Evolutionary conservation across 2,329 filamentous ascomycete genomes (phyloP), one percentile per base, ranked within the genome.

Genomic region (Ceratocystis cacaofunesta): DNA sequence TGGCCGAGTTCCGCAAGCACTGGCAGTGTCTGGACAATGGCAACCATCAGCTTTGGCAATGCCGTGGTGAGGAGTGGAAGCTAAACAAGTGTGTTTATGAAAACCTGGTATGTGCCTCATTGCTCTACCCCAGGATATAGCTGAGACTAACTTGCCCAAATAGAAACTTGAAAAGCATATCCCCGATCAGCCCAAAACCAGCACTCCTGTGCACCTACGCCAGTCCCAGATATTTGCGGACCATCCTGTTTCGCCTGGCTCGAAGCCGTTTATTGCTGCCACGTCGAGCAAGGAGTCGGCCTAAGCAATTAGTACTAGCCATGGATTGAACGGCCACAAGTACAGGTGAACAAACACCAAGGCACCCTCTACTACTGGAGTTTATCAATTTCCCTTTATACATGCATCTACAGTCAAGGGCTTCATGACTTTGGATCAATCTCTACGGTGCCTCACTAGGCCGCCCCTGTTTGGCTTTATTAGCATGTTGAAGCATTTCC

Each of bases 21-120:
- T 99, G 92, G 91, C 82, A 90, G 72, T 99, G 94, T 74, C 82
- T 99, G 67, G 94, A 99, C 74, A 87, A 95, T 79, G 92, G 95
- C 80, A 99, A 99, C 81, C 94, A 99, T 74, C 90, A 96, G 78
- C 80, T 97, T 68, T 99, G 90, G 88, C 90, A 97, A 74, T 99
- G 94, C 80, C 85, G 94, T 72, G 86, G 85, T 72, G 80, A 83
- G 69, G 94, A 99, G 81, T 87, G 90, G 84, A 86, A 86, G 74
- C 80, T 99, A 72, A 99, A 96, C 82, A 88, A 87, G 78, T 99
- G 94, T 77, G 92, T 96, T 61, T 97, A 89, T 74, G 87, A 96
- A 70, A 97, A 96, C 75, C 77, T 99, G 79, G 94, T 99, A 80
- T 68, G 88, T 80, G 63, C 8, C 32, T 17, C 44, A 6, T 4